These are phyloP conservation scores for Stagonosporopsis tanaceti DNA, from an alignment of 2,329 filamentous ascomycete genomes.

Conservation along the genomic window DNA sequence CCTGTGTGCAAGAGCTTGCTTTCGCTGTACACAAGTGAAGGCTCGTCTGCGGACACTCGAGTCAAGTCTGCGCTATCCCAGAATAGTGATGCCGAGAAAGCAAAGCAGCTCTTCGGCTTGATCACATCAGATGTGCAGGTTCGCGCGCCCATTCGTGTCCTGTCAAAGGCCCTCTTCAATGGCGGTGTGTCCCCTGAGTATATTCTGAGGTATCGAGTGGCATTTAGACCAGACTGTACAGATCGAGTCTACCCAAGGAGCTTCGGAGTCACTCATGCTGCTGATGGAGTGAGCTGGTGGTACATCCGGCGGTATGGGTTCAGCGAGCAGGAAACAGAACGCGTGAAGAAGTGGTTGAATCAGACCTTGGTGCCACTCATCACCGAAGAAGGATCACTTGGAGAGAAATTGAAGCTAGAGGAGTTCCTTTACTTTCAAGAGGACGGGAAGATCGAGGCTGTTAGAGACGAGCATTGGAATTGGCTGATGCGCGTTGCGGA, in stretches of 20 bases:
- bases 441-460: not conserved
- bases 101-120: constrained; percentile 9
- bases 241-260: constrained; percentile 9
- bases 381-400: not conserved
- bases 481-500: constrained; percentile 10
- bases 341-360: constrained; percentile 5
- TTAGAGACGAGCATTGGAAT: constrained; percentile 6
- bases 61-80: not conserved
- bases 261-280: constrained; percentile 13
- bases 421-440: constrained; percentile 9
- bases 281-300: constrained; percentile 17
- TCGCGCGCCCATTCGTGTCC: constrained; percentile 11
- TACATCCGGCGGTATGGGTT: constrained; percentile 10
- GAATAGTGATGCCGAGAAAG: not conserved
- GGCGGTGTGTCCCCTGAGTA: constrained; percentile 8
- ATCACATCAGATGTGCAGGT: constrained; percentile 18
- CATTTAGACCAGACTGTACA: constrained; percentile 11
- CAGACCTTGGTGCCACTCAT: constrained; percentile 9
- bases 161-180: constrained; percentile 11
- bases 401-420: not conserved
- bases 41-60: constrained; percentile 3
- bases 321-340: not conserved
- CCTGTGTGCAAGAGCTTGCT: constrained; percentile 9
- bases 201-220: constrained; percentile 11
- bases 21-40: constrained; percentile 5